A percentile compares a stretch with the other conserved stretches of the same genome.
Conservation (phyloP, 495 filamentous ascomycete genomes). For the Pseudevernia furfuracea region DNA sequence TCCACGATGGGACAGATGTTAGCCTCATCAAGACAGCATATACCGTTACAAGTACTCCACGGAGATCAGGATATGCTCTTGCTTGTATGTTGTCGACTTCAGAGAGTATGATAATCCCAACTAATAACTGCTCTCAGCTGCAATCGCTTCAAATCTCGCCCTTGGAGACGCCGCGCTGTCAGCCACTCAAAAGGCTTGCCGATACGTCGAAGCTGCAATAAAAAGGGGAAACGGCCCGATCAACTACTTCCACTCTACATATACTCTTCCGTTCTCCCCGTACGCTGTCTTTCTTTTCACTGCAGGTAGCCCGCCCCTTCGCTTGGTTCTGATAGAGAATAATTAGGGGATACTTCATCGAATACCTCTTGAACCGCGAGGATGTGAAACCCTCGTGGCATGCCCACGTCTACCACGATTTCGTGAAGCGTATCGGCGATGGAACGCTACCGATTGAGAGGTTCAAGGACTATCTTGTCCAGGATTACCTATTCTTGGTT, state of each 20-base stretch:
- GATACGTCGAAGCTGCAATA: conserved; percentile 80
- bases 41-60: conserved; percentile 66
- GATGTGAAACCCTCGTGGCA: conserved; percentile 67
- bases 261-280: not conserved
- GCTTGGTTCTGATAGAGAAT: not conserved
- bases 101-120: not conserved
- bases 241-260: conserved; percentile 79
- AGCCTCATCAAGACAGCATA: conserved; percentile 61
- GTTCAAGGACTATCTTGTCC: not conserved
- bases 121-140: conserved; percentile 40
- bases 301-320: not conserved
- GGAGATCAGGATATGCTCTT: conserved; percentile 89
- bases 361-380: conserved; percentile 68
- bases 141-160: conserved; percentile 81
- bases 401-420: conserved; percentile 67
- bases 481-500: not conserved
- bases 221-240: conserved; percentile 80
- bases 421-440: conserved; percentile 54
- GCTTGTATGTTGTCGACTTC: conserved; percentile 52
- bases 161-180: conserved; percentile 51
- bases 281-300: not conserved
- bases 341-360: conserved; percentile 67
- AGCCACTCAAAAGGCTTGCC: conserved; percentile 63
- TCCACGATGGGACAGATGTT: conserved; percentile 49
- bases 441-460: not conserved